Base-by-base conservation (phyloP, 2,329 filamentous ascomycete genomes). In the Alternaria atra region DNA sequence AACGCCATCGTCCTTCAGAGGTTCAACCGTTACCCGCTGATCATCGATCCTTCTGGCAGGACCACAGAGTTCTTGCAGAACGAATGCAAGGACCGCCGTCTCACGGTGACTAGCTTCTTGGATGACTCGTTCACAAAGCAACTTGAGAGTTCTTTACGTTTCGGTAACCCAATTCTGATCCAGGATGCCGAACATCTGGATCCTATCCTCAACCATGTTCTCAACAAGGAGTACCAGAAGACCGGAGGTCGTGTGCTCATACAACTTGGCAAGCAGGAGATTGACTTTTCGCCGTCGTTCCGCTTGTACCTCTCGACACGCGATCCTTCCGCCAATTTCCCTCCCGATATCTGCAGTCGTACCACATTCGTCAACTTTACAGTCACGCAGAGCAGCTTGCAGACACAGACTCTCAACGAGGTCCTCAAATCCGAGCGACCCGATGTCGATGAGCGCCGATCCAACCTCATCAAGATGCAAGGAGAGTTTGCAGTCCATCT, bases 281-380 rank as follows among this genome's bases (percentile, higher is more conserved):
- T 99, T 68, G 95, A 99, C 80, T 99, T 99, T 81, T 99, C 95
- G 52, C 94, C 95, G 1, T 89, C 94, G 0, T 99, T 99, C 86
- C 95, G 91, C 81, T 86, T 99, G 32, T 99, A 97, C 78, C 84
- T 99, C 39, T 97, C 94, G 0, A 99, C 96, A 2, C 87, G 94
- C 73, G 95, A 99, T 82, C 96, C 96, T 1, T 99, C 96, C 42
- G 94, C 95, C 27, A 92, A 90, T 7, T 99, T 99, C 78, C 89
- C 95, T 7, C 96, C 95, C 0, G 95, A 99, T 76, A 93, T 99
- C 66, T 99, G 96, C 88, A 97, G 93, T 84, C 89, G 96, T 73
- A 98, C 95, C 6, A 99, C 96, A 0, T 97, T 99, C 80, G 95
- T 99, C 86, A 99, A 99, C 82, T 99, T 99, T 72, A 98, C 96